A percentile compares a stretch with the other conserved stretches of the same genome.
Conservation (phyloP, 495 filamentous ascomycete genomes). For the Tetracladium setigerum region DNA sequence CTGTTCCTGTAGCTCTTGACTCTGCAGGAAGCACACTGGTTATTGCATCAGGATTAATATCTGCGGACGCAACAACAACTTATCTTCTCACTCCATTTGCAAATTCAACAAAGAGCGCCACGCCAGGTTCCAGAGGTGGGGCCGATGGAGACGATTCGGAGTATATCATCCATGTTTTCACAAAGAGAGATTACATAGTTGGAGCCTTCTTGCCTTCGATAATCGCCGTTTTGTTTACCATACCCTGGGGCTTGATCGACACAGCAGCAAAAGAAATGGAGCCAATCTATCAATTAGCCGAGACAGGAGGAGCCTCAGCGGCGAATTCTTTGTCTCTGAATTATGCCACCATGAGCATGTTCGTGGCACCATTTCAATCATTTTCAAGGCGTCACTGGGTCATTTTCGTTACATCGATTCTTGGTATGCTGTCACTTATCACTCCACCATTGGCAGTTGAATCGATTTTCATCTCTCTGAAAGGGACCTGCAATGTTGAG, state of each 20-base stretch:
- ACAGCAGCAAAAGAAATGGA: conserved; percentile 10
- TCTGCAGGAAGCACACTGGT: too few relatives aligned
- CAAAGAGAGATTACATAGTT: conserved; percentile 2
- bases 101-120: too few relatives aligned
- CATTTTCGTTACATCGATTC: conserved; percentile 6
- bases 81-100: neutral
- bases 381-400: conserved; percentile 2
- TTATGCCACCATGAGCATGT: neutral
- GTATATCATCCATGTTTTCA: conserved; percentile 1
- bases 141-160: neutral
- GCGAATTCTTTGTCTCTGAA: conserved; percentile 4
- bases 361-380: conserved; percentile 5
- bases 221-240: conserved; percentile 5
- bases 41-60: too few relatives aligned
- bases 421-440: neutral
- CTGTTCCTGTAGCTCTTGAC: too few relatives aligned
- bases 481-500: neutral
- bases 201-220: conserved; percentile 8
- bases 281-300: conserved; percentile 11
- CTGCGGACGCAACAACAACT: neutral
- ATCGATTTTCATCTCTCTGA: conserved; percentile 6
- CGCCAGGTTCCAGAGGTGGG: too few relatives aligned
- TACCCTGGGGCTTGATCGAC: conserved; percentile 11
- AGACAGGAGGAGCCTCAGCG: neutral
- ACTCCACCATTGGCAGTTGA: conserved; percentile 7